Percentiles rank a stretch among this genome's conserved stretches.
Conservation (phyloP, 768 basidiomycete genomes). For the Coprinopsis strossmayeri region DNA sequence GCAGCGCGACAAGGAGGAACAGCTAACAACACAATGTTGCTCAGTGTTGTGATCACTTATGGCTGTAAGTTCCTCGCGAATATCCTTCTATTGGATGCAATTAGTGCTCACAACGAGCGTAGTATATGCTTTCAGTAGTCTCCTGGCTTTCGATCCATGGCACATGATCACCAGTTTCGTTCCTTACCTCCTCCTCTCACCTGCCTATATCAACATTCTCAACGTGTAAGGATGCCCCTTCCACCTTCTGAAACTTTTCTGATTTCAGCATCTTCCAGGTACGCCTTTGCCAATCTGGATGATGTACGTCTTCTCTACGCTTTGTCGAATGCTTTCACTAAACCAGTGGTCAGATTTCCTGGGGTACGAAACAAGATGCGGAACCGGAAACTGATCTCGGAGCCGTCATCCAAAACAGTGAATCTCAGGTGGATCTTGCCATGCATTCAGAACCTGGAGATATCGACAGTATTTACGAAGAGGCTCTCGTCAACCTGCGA, state of each 20-base stretch:
- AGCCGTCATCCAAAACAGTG: conserved; percentile 71
- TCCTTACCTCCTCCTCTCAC: conserved; percentile 83
- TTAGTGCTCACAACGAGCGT: neutral
- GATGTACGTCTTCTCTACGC: conserved; percentile 45
- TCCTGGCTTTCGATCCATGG: conserved; percentile 93
- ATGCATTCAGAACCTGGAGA: conserved; percentile 77
- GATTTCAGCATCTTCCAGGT: too few species aligned
- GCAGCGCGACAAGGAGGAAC: conserved; percentile 61
- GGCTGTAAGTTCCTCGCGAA: conserved; percentile 60
- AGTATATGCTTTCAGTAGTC: conserved; percentile 72
- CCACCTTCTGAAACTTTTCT: too few species aligned
- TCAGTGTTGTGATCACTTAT: conserved; percentile 83
- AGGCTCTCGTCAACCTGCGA: conserved; percentile 66
- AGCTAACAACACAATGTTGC: conserved; percentile 69
- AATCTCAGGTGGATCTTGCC: conserved; percentile 83
- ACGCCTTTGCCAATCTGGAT: conserved; percentile 81
- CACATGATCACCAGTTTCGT: conserved; percentile 90
- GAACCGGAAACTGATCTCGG: conserved; percentile 73
- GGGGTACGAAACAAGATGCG: conserved; percentile 94
- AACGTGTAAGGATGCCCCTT: too few species aligned
- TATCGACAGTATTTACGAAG: conserved; percentile 78
- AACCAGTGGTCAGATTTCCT: conserved; percentile 56
- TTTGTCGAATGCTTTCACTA: conserved; percentile 5
- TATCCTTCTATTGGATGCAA: neutral
- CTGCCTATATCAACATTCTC: conserved; percentile 71